These are phyloP conservation scores for Colletotrichum zoysiae DNA, from an alignment of 2,329 filamentous ascomycete species.

Conservation along the genomic window DNA sequence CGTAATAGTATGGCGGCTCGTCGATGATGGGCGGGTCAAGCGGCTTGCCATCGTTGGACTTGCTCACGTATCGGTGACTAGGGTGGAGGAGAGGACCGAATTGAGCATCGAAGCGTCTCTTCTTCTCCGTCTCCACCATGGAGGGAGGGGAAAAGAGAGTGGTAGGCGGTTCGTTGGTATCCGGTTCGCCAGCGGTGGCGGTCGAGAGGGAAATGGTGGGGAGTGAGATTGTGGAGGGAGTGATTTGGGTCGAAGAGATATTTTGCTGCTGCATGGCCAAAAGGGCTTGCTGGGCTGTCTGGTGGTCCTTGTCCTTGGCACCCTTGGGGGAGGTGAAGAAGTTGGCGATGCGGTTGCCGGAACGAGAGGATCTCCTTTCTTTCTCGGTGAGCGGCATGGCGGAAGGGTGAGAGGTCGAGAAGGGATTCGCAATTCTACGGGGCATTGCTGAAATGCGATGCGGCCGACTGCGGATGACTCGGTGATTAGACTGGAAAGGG, in stretches of 20 bases:
- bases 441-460: constrained; percentile 61
- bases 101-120: constrained; percentile 86
- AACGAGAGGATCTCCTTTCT: constrained; percentile 67
- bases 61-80: constrained; percentile 89
- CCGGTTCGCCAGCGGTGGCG: constrained; percentile 79
- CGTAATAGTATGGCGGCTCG: constrained; percentile 95
- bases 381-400: constrained; percentile 63
- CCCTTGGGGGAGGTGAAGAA: constrained; percentile 85
- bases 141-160: constrained; percentile 88
- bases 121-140: constrained; percentile 81
- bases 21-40: constrained; percentile 90
- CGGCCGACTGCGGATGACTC: constrained; percentile 30
- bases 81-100: constrained; percentile 88
- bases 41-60: constrained; percentile 79
- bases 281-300: constrained; percentile 75
- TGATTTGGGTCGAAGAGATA: constrained; percentile 72
- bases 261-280: constrained; percentile 74
- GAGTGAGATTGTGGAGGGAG: constrained; percentile 79
- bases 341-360: constrained; percentile 79
- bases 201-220: constrained; percentile 94
- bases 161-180: constrained; percentile 79
- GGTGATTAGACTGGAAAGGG: constrained; percentile 12
- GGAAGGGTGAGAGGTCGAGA: constrained; percentile 62
- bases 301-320: constrained; percentile 65
- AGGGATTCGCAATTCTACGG: constrained; percentile 70